Evolutionary conservation across 148 eudicot genomes (phyloP), one percentile per base, ranked within the genome.

Genomic region (Cornus suecica): DNA sequence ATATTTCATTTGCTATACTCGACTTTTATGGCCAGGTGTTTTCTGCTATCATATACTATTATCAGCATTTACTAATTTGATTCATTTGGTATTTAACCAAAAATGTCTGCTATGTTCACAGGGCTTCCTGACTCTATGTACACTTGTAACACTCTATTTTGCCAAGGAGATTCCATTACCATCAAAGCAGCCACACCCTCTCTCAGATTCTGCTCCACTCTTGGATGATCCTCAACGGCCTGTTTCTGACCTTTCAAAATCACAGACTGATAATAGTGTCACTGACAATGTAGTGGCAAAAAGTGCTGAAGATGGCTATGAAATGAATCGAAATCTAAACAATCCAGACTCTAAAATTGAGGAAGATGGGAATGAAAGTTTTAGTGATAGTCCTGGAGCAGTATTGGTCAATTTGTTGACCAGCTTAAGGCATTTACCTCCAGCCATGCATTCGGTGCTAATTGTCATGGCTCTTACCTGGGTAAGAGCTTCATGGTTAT

Each of bases 361-460:
- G 45, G 87, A 87, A 71, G 79, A 88, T 69, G 77, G 77, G 70
- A 78, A 75, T 66, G 84, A 73, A 74, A 82, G 73, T 82, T 86
- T 85, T 48, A 86, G 68, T 73, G 89, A 92, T 73, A 92, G 89
- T 58, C 92, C 94, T 75, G 91, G 90, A 54, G 95, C 94, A 69
- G 97, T 94, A 66, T 78, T 92, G 89, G 94, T 94, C 37, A 89
- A 94, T 80, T 63, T 94, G 78, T 84, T 92, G 75, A 91, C 97
- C 82, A 94, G 96, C 88, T 82, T 92, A 84, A 90, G 97, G 71
- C 94, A 94, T 84, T 79, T 92, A 67, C 99, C 99, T 60, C 86
- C 90, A 78, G 88, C 86, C 28, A 92, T 94, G 99, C 91, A 92
- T 87, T 83, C 97, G 48, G 97, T 92, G 66, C 96, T 94, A 42